Percentiles rank a stretch among this genome's conserved stretches.
Evolutionary conservation across 2,329 filamentous ascomycete species (phyloP).

Genomic region (Neonectria faginata): DNA sequence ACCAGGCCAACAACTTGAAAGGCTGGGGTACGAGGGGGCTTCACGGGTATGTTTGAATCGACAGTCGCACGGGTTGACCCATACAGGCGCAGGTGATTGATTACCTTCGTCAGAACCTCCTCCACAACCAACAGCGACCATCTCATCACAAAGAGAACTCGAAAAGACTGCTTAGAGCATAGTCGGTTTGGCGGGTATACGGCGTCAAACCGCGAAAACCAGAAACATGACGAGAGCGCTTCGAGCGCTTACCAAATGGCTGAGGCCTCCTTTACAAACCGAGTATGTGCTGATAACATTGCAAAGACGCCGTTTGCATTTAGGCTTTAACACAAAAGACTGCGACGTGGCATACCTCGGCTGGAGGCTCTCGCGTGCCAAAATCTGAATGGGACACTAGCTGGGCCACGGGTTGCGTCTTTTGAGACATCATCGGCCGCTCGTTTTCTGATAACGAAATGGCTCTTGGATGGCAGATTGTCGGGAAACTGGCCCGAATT

Average conservation of each 20-base stretch:
- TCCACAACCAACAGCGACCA: not conserved
- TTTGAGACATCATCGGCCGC: not conserved
- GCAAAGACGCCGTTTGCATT: not conserved
- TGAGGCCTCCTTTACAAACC: not conserved
- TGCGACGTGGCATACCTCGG: slow-evolving; percentile 6
- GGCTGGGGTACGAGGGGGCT: slow-evolving; percentile 14
- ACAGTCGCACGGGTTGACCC: slow-evolving; percentile 5
- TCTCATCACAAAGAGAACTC: not conserved
- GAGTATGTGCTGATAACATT: not conserved
- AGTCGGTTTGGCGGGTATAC: not conserved
- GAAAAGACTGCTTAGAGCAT: not conserved
- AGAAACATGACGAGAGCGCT: not conserved
- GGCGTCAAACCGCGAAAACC: too few species aligned
- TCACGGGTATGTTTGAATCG: not conserved
- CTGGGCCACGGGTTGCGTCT: not conserved
- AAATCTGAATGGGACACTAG: not conserved
- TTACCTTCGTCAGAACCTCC: not conserved
- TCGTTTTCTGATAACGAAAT: not conserved
- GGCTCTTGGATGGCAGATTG: not conserved
- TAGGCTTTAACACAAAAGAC: not conserved
- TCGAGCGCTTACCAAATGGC: not conserved
- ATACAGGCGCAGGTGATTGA: slow-evolving; percentile 3
- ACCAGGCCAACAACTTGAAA: slow-evolving; percentile 15
- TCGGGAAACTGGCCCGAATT: not conserved
- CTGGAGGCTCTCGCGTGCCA: not conserved